phyloP scores from a whole-genome alignment of 208 protist genomes.

The Novymonas esmeraldas region DNA sequence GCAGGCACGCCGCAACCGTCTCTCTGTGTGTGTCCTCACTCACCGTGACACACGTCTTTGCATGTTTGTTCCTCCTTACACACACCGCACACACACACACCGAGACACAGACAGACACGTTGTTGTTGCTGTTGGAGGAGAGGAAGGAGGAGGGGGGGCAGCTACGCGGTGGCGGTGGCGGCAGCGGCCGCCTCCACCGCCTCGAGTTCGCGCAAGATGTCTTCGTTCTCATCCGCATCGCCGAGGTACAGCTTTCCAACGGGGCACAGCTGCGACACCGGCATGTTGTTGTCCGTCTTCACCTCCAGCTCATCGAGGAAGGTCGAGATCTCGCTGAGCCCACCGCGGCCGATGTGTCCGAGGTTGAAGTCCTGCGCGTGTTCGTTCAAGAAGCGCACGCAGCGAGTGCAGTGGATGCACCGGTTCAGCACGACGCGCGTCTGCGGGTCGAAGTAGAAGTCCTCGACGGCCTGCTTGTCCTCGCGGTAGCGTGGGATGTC shows the following conservation, averaged over 20 bases:
- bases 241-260: constrained; percentile 81
- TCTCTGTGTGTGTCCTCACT: too few species aligned
- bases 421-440: constrained; percentile 96
- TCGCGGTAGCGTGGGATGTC: constrained; percentile 88
- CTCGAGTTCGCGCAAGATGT: constrained; percentile 61
- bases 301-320: constrained; percentile 92
- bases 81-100: too few species aligned
- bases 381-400: constrained; percentile 95
- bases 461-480: constrained; percentile 93
- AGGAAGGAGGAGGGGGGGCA: too few species aligned
- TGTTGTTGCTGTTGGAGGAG: too few species aligned
- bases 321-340: constrained; percentile 93
- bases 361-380: constrained; percentile 95
- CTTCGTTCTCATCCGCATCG: constrained; percentile 88
- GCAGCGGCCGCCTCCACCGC: constrained; percentile 20
- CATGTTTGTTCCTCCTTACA: too few species aligned
- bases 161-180: too few species aligned
- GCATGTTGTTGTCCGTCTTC: constrained; percentile 91
- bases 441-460: constrained; percentile 96
- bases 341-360: constrained; percentile 95
- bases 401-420: constrained; percentile 98
- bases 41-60: too few species aligned
- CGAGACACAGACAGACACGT: too few species aligned
- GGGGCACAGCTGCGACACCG: constrained; percentile 88
- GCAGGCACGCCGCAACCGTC: too few species aligned